Base-by-base conservation (phyloP, 2,329 filamentous ascomycete genomes). In the Fusarium chaquense region DNA sequence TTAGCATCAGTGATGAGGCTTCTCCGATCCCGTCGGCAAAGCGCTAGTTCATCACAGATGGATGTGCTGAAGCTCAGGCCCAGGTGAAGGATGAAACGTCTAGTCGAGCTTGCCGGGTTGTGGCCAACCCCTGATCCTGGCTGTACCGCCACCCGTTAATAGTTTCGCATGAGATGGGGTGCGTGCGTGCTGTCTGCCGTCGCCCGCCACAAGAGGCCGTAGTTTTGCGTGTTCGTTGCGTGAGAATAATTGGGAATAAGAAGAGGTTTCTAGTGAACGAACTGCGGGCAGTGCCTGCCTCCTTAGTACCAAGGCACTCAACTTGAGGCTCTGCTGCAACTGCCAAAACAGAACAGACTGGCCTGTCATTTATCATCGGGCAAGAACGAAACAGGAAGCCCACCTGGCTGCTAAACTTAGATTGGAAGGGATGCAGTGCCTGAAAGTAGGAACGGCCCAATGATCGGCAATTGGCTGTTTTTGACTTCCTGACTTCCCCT, bases 31-130 rank as follows among this genome's bases (percentile, higher is more conserved):
- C 52, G 52, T 55, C 52, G 55, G 58, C 43, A 71, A 47, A 61
- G 51, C 65, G 62, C 54, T 56, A 73, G 63, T 54, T 61, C 35
- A 54, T 53, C 43, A 41, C n/a, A 36, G 28, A 50, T 51, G 22
- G 33, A 51, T 32, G 43, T 64, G 43, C 28, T 63, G 44, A 44
- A 54, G 43, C 62, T 49, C 44, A 49, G 58, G 58, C 67, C 65
- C 57, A 57, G 62, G 61, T 64, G 60, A 65, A 56, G 41, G 72
- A 75, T 75, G 73, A 75, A 75, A 75, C 73, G 51, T 64, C 67
- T 49, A 61, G 67, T 58, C 53, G 64, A 41, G 67, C 57, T 70
- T 65, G 54, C 60, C 43, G 22, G 43, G 58, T 33, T 32, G 22
- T 24, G 16, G 24, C 35, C 22, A 30, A 72, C 63, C 72, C 73